phyloP scores from a whole-genome alignment of 306 rosid genomes.

The Senna siamea region DNA sequence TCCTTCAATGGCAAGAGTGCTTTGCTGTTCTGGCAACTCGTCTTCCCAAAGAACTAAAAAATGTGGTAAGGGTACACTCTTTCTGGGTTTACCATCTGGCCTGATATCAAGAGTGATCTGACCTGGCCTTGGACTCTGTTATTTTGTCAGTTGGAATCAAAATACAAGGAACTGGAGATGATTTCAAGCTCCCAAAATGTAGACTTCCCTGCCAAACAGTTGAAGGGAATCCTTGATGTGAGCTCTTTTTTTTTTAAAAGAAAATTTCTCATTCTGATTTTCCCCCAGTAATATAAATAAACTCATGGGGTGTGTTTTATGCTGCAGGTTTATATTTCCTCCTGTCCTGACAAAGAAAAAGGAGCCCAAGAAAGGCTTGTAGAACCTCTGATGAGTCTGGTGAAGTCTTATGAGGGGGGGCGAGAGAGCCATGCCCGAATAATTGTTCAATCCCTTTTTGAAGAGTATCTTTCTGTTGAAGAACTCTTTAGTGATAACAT shows the following conservation, averaged over 20 bases:
- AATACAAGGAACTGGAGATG: constrained; percentile 77
- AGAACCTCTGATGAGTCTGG: constrained; percentile 89
- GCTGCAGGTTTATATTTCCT: constrained; percentile 70
- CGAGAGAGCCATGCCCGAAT: constrained; percentile 95
- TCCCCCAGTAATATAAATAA: constrained; percentile 6
- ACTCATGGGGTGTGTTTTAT: constrained; percentile 34
- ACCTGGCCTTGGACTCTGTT: constrained; percentile 40
- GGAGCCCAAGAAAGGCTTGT: constrained; percentile 94
- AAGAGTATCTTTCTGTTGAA: constrained; percentile 87
- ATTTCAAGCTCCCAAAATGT: constrained; percentile 73
- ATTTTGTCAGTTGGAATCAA: constrained; percentile 81
- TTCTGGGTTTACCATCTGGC: constrained; percentile 26
- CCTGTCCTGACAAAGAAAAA: constrained; percentile 84
- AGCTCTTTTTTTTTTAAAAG: constrained; percentile 41
- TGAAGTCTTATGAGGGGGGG: constrained; percentile 96
- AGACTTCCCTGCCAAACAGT: constrained; percentile 88
- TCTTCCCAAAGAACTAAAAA: constrained; percentile 92
- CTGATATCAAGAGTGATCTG: constrained; percentile 39
- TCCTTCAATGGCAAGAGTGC: constrained; percentile 99
- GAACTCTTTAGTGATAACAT: constrained; percentile 96
- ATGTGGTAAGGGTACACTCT: constrained; percentile 58
- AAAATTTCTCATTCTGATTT: constrained; percentile 18
- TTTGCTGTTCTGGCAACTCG: constrained; percentile 90
- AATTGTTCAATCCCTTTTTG: constrained; percentile 96
- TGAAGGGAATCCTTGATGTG: constrained; percentile 85